Conservation (phyloP, 495 filamentous ascomycete genomes). For the Penicillium roqueforti region DNA sequence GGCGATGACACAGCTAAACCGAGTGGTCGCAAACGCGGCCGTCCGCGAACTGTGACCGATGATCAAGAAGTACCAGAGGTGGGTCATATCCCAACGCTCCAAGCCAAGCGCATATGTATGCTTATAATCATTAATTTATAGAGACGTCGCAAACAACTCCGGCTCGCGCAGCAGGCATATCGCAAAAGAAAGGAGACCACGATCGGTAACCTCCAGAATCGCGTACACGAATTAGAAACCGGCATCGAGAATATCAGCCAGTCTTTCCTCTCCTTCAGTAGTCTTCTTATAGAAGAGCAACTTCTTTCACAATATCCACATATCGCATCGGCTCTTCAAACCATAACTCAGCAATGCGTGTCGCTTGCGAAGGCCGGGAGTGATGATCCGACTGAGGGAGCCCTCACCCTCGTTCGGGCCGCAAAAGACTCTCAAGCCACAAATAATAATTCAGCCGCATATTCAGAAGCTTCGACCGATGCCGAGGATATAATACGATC, state of each 20-base stretch:
- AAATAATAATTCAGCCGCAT: constrained; percentile 3
- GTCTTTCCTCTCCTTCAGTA: constrained; percentile 67
- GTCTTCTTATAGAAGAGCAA: constrained; percentile 50
- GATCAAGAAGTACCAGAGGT: constrained; percentile 28
- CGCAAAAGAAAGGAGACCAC: constrained; percentile 82
- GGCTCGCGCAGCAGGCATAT: constrained; percentile 81
- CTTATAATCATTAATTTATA: constrained; percentile 5
- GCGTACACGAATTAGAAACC: constrained; percentile 61
- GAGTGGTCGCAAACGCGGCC: constrained; percentile 23
- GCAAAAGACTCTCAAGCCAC: constrained; percentile 1
- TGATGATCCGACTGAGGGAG: constrained; percentile 16
- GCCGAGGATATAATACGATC: constrained; percentile 1
- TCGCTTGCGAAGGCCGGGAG: constrained; percentile 35
- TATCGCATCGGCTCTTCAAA: constrained; percentile 41
- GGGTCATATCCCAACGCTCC: constrained; percentile 1
- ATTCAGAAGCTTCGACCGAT: neutral
- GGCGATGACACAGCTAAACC: constrained; percentile 5
- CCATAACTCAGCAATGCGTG: constrained; percentile 45
- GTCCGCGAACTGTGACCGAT: constrained; percentile 22
- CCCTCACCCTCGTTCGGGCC: neutral
- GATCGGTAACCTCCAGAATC: constrained; percentile 65
- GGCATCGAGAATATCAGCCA: constrained; percentile 72
- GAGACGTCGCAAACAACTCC: constrained; percentile 74
- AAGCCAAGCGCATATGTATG: neutral
- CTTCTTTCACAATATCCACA: constrained; percentile 34